Evolutionary conservation across 2,329 filamentous ascomycete species (phyloP), one percentile per base, ranked within the genome.

Genomic region (Xylaria sp.): DNA sequence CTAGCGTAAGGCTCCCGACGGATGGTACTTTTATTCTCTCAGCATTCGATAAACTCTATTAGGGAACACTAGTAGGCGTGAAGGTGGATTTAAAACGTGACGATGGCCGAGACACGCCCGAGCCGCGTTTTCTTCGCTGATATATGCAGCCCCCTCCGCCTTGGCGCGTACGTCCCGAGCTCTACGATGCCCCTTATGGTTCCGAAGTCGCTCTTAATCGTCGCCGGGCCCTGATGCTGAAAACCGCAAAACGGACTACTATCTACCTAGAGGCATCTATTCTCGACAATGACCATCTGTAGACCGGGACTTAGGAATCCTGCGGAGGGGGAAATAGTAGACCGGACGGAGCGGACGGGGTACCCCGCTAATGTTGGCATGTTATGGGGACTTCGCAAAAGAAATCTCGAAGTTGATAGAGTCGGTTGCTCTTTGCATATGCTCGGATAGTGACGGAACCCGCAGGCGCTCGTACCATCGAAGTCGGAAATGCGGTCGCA

Each of bases 391-490:
- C 5, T 17, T 14, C 39, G 14, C 4, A 17, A 42, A 5, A 42
- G 14, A 42, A 17, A 12, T 42, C 39, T 42, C 12, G 1, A 4
- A 17, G 5, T 42, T 1, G 12, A 11, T 4, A 17, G 11, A 5
- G 12, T 42, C 5, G 17, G 2, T 36, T 7, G 34, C 6, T 36
- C 5, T 17, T 24, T 50, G 19, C 19, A 27, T 47, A 65, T 11
- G 36, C 54, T 8, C 11, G 30, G 3, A 77, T 75, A 8, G 74
- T 72, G 50, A 83, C 73, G 0, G 81, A 80, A 2, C 74, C 75
- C 4, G 64, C 24, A 4, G 79, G 81, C 47, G 47, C 45, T 36
- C 32, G 48, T 56, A 7, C 80, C 79, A 80, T 83, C 42, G 81
- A 72, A 11, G 66, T 34, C 4, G 72, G 48, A 71, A 81, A 83